Evolutionary conservation across 202 grass and related monocot genomes (phyloP), one percentile per base, ranked within the genome.

Genomic region (Schoenoplectus tabernaemontani): DNA sequence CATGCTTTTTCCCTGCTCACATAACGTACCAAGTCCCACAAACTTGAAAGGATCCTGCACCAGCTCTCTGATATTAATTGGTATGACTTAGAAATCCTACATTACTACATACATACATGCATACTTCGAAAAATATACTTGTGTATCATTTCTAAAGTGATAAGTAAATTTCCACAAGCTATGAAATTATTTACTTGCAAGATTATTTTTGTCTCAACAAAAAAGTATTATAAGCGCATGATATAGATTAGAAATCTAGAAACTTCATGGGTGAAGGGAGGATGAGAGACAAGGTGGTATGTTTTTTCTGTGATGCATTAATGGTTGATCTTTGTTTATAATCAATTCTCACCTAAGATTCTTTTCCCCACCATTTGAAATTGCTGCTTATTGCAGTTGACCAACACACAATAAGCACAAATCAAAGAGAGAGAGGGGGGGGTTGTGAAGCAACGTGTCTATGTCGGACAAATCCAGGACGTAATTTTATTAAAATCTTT

Each of bases 271-370:
- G 65, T 1, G 9, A 51, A 54, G 15, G 3, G 47, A 54, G 15
- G 26, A 19, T 13, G 28, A 53, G 59, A 53, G 59, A 51, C 59
- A 80, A 80, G 78, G 60, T 39, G 59, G 78, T 48, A 80, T 80
- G 78, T n/a, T 51, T 64, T 47, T 80, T 42, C 78, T 80, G 78
- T 48, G 78, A 80, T 65, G 42, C 78, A 80, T 80, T 80, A 46
- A 80, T 80, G 47, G 77, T 46, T 64, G 19, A 64, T 51, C 41
- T 64, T 64, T 64, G 39, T 46, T 44, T 63, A 47, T 80, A 64
- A 34, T 64, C 2, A 80, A 48, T 64, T 39, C 50, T n/a, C 74
- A 80, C 78, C 58, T 80, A 80, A 80, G 78, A 80, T 80, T 57
- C 59, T 61, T 80, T 73, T 64, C 37, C 58, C 23, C 36, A 16